A percentile compares a stretch with the other conserved stretches of the same genome.
phyloP scores from a whole-genome alignment of 1,139 yeast species.

The Debaryomyces singareniensis region DNA sequence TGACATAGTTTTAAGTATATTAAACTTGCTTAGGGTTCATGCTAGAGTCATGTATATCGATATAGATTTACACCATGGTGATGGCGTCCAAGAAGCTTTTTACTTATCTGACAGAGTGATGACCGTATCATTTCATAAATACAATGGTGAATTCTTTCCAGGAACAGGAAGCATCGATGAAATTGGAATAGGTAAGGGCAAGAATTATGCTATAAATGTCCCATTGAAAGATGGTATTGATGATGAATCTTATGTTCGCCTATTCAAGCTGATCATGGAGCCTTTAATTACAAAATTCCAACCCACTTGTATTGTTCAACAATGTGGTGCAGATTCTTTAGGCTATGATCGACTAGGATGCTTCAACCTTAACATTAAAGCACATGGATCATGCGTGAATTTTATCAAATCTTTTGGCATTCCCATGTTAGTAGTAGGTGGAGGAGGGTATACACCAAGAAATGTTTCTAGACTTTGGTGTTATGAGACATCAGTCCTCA shows the following conservation, averaged over 20 bases:
- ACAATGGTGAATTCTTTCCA: slow-evolving; percentile 93
- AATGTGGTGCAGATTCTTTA: slow-evolving; percentile 95
- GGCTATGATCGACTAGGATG: slow-evolving; percentile 93
- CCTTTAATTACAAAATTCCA: slow-evolving; percentile 77
- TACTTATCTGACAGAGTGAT: slow-evolving; percentile 92
- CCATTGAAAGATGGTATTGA: slow-evolving; percentile 95
- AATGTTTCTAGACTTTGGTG: slow-evolving; percentile 95
- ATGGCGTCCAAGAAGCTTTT: slow-evolving; percentile 97
- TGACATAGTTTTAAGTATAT: slow-evolving; percentile 84
- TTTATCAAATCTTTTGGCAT: slow-evolving; percentile 80
- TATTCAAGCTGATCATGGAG: slow-evolving; percentile 80
- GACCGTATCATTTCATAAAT: slow-evolving; percentile 93
- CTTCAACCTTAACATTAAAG: slow-evolving; percentile 82
- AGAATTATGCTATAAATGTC: slow-evolving; percentile 83
- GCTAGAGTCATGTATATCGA: slow-evolving; percentile 91
- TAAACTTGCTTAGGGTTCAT: slow-evolving; percentile 76
- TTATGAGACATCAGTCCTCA: slow-evolving; percentile 83
- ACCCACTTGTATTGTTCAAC: slow-evolving; percentile 91
- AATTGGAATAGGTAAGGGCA: slow-evolving; percentile 80
- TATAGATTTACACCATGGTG: slow-evolving; percentile 96
- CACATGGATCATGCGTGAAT: slow-evolving; percentile 92
- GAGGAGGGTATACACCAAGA: slow-evolving; percentile 97
- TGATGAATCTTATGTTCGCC: slow-evolving; percentile 76
- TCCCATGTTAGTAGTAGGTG: slow-evolving; percentile 89
- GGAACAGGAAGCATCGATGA: slow-evolving; percentile 92